Percentiles rank a stretch among this genome's conserved stretches.
These are phyloP conservation scores for Pythium brassicae DNA, from an alignment of 352 stramenopile genomes.

Conservation along the genomic window DNA sequence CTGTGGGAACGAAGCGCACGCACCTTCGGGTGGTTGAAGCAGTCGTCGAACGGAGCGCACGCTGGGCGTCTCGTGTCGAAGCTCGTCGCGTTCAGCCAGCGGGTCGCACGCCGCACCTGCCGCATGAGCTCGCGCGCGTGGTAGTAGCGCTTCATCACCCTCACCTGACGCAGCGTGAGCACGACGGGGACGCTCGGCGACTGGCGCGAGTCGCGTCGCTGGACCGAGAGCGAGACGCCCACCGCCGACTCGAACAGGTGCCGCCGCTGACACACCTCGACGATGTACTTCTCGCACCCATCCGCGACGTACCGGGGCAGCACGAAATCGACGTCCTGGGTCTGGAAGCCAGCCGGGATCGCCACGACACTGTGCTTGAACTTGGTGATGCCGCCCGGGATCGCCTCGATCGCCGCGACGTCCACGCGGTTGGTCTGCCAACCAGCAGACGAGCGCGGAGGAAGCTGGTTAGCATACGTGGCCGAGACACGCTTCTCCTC, in stretches of 20 bases:
- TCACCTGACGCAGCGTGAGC: conserved; percentile 1
- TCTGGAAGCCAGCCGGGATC: neutral
- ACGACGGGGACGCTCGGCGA: neutral
- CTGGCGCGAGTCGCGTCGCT: neutral
- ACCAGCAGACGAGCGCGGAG: too few relatives aligned
- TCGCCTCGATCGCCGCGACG: neutral
- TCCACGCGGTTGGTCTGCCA: conserved; percentile 3
- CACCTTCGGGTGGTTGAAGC: conserved; percentile 5
- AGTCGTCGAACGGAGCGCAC: conserved; percentile 1
- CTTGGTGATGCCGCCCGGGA: conserved; percentile 5
- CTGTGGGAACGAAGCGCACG: too few relatives aligned
- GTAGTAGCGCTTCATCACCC: conserved; percentile 1
- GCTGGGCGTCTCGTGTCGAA: neutral
- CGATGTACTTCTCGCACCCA: conserved; percentile 1
- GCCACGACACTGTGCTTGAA: conserved; percentile 6
- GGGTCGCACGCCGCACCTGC: neutral
- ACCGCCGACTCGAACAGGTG: neutral
- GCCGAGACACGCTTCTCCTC: too few relatives aligned
- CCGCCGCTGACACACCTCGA: neutral
- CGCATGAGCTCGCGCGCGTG: neutral
- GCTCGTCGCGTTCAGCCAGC: neutral
- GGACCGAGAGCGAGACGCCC: conserved; percentile 1
- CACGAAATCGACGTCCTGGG: conserved; percentile 6
- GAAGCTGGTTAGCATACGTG: too few relatives aligned
- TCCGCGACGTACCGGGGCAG: conserved; percentile 6